Evolutionary conservation across 2,329 filamentous ascomycete genomes (phyloP).

Genomic region (Calonectria pauciramosa): DNA sequence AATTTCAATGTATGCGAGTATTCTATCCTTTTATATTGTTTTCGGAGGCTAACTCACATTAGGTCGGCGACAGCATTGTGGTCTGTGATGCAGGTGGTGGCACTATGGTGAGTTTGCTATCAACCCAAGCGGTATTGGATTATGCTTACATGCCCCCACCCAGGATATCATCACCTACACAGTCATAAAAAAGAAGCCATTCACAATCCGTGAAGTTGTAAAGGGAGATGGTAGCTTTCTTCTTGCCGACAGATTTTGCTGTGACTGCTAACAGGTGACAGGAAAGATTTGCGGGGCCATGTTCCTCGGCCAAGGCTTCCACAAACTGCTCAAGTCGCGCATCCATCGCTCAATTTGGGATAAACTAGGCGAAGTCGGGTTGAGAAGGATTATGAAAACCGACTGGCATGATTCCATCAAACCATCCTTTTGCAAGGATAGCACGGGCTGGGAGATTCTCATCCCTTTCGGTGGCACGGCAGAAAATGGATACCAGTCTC

Average conservation of each 20-base stretch:
- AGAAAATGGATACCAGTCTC: not conserved
- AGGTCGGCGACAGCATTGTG: constrained; percentile 46
- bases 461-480: constrained; percentile 16
- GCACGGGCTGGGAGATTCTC: constrained; percentile 21
- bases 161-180: constrained; percentile 59
- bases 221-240: constrained; percentile 52
- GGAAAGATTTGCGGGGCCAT: constrained; percentile 57
- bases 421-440: constrained; percentile 32
- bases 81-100: constrained; percentile 56
- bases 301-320: constrained; percentile 57
- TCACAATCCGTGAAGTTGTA: constrained; percentile 53
- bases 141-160: not conserved
- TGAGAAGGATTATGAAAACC: constrained; percentile 37
- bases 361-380: constrained; percentile 2
- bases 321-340: constrained; percentile 40
- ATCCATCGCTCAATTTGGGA: constrained; percentile 34
- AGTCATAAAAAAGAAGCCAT: constrained; percentile 41
- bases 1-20: constrained; percentile 38
- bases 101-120: constrained; percentile 48
- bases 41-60: not conserved
- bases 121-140: not conserved
- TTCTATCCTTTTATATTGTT: not conserved
- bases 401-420: constrained; percentile 51
- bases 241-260: not conserved
- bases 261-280: constrained; percentile 26